Conservation (phyloP, 2,329 filamentous ascomycete species). For the Colletotrichum sp. region DNA sequence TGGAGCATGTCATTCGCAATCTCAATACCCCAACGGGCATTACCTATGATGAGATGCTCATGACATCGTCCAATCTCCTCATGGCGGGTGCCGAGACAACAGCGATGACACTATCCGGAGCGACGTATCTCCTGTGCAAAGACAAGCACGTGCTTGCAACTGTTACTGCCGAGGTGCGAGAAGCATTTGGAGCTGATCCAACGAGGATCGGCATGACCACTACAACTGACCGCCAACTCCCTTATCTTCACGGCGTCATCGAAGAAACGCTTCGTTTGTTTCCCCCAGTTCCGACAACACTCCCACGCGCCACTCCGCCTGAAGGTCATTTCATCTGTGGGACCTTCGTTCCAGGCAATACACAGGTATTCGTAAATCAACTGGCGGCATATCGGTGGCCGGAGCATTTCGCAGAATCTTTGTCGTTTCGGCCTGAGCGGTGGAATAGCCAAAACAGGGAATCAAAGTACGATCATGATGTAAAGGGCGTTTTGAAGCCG, state of each 20-base stretch:
- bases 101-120: neutral
- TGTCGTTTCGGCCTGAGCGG: constrained; percentile 48
- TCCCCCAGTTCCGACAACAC: constrained; percentile 24
- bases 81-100: constrained; percentile 5
- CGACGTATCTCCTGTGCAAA: neutral
- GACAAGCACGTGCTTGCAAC: constrained; percentile 4
- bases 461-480: constrained; percentile 41
- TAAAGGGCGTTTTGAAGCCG: constrained; percentile 39
- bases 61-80: neutral
- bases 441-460: constrained; percentile 27
- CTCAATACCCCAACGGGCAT: neutral
- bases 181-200: constrained; percentile 24
- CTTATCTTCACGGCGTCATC: constrained; percentile 38
- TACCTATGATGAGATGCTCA: neutral
- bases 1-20: neutral
- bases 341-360: constrained; percentile 31
- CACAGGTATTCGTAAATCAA: constrained; percentile 1
- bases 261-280: constrained; percentile 42
- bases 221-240: constrained; percentile 25
- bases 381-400: constrained; percentile 34
- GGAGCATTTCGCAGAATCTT: constrained; percentile 31
- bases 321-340: constrained; percentile 30
- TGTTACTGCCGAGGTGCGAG: constrained; percentile 36
- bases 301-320: neutral
- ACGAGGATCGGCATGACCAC: constrained; percentile 33